Evolutionary conservation across 768 basidiomycete genomes (phyloP).

Genomic region (Podaxis carcinomalis): DNA sequence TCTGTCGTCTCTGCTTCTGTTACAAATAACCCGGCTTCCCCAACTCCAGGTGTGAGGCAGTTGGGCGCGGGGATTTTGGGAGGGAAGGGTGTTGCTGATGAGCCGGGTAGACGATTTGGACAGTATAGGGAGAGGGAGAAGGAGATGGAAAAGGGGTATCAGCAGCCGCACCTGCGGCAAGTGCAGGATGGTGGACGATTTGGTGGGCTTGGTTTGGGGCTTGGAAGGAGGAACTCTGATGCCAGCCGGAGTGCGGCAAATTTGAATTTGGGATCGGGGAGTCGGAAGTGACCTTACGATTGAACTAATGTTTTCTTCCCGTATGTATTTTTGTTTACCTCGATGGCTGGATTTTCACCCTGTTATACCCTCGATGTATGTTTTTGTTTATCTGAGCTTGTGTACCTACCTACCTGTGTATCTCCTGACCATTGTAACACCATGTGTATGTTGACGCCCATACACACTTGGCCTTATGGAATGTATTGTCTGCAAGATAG

Average conservation of each 20-base stretch:
- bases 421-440: too few relatives aligned
- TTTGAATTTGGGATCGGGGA: conserved; percentile 24
- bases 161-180: conserved; percentile 10
- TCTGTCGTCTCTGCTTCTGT: conserved; percentile 17
- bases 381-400: too few relatives aligned
- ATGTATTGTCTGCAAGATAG: too few relatives aligned
- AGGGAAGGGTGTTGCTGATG: conserved; percentile 22
- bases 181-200: conserved; percentile 48
- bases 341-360: not conserved
- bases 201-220: conserved; percentile 18
- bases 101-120: not conserved
- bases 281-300: not conserved
- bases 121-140: conserved; percentile 5
- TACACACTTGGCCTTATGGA: too few relatives aligned
- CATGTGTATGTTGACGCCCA: too few relatives aligned
- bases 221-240: conserved; percentile 36
- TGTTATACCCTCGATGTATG: not conserved
- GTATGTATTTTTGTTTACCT: not conserved
- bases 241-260: conserved; percentile 51
- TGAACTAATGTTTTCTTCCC: not conserved
- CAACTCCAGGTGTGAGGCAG: conserved; percentile 2
- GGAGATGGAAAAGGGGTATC: conserved; percentile 8
- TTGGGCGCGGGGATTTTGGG: conserved; percentile 15
- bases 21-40: not conserved
- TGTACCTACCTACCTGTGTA: too few relatives aligned